Base-by-base conservation (phyloP, 306 rosid genomes). In the Hippophae rhamnoides region DNA sequence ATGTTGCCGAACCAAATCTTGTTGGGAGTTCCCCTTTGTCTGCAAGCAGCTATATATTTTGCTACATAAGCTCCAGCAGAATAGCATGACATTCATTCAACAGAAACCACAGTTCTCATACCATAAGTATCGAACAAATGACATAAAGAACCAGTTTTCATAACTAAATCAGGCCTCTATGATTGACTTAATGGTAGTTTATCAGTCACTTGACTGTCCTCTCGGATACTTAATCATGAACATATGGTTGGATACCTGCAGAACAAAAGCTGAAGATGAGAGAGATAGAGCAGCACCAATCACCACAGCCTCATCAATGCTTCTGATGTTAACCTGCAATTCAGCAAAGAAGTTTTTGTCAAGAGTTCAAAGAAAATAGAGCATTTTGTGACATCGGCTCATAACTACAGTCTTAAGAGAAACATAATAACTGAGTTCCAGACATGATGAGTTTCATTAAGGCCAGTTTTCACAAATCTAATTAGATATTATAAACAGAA, bases 1-100 rank as follows among this genome's bases (percentile, higher is more conserved):
- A 71, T 56, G 99, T 93, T 75, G 99, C 99, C 5, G 99, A 88
- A 57, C 99, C 99, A 68, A 88, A 82, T 78, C 94, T 86, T 65
- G 99, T 93, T 46, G 99, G 93, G 54, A 93, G 99, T 74, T 93
- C 99, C 9, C 99, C 99, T 86, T 72, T 93, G 78, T 93, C 99
- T 80, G 97, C 97, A 84, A 93, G 97, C 72, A 93, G 84, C 99
- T 93, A 84, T 65, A 75, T 52, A 78, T 61, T 71, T 58, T 67
- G 50, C 68, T 54, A 68, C 52, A 76, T 70, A 70, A 61, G 72
- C 65, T 76, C 65, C 12, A 57, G 6, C 23, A 14, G 43, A 51
- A 6, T 6, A 9, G n/a, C 53, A 49, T 49, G n/a, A 49, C 7
- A 49, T 49, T 49, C 23, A 49, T 13, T 13, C 7, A 8, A 49